phyloP scores from a whole-genome alignment of 108 stramenopile genomes.

The Cyclotella choctawhatcheeana region DNA sequence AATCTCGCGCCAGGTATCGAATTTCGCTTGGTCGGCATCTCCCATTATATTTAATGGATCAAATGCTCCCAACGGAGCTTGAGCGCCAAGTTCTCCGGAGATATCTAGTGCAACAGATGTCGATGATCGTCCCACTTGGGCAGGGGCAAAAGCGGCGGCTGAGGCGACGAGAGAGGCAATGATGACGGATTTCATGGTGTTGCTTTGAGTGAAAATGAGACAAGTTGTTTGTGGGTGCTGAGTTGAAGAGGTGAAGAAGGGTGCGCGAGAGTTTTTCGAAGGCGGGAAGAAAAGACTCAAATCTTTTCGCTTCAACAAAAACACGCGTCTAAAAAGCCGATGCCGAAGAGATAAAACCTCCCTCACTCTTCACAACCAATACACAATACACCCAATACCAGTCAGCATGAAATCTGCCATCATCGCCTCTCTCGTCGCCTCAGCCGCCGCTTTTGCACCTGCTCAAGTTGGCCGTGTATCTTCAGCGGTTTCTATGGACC shows the following conservation, averaged over 20 bases:
- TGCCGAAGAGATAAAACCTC: too few species aligned
- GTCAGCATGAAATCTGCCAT: slow-evolving; percentile 18
- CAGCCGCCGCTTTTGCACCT: slow-evolving; percentile 36
- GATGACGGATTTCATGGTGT: slow-evolving; percentile 17
- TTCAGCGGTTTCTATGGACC: slow-evolving; percentile 49
- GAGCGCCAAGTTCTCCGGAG: slow-evolving; percentile 86
- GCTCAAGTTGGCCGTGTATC: slow-evolving; percentile 28
- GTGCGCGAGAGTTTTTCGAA: too few species aligned
- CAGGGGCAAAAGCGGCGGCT: slow-evolving; percentile 27
- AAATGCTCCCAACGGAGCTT: slow-evolving; percentile 61
- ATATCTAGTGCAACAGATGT: slow-evolving; percentile 61
- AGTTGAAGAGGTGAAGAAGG: too few species aligned
- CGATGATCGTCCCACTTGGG: slow-evolving; percentile 31
- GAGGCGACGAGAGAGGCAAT: slow-evolving; percentile 51
- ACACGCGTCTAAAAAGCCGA: too few species aligned
- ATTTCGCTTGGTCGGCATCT: slow-evolving; percentile 64
- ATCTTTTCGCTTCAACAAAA: background rate
- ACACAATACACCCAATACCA: too few species aligned
- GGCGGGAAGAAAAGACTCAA: too few species aligned
- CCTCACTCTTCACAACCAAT: too few species aligned
- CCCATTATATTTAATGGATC: slow-evolving; percentile 67
- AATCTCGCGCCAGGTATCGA: slow-evolving; percentile 64
- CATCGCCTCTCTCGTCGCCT: slow-evolving; percentile 46
- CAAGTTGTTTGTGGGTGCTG: too few species aligned
- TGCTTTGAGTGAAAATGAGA: background rate